Base-by-base conservation (phyloP, 305 asterid genomes). In the Vinca major region DNA sequence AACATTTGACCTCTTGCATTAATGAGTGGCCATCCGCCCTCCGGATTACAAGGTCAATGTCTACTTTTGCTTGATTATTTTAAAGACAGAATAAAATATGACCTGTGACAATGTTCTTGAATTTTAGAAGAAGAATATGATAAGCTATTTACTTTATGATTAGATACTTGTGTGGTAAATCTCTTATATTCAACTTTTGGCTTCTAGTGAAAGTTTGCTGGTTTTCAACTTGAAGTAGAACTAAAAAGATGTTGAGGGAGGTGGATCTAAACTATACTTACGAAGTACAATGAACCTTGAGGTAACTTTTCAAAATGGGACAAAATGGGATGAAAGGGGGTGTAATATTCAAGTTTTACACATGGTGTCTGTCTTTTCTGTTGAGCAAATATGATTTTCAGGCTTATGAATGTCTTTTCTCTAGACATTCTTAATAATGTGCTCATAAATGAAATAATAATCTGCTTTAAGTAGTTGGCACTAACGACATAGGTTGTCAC, bases 401-500 rank as follows among this genome's bases (percentile, higher is more conserved):
- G 26, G 44, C 67, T 47, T 51, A 5, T 33, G 48, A 57, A 7
- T 50, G 21, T 54, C 51, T 40, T 13, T 20, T 50, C 26, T 70
- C 8, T 49, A 19, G 48, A 60, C 10, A 48, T 61, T 63, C 40
- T 39, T 44, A 10, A 4, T 45, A 58, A 8, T 19, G 48, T 43
- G 40, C 53, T 2, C 10, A 12, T 48, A 3, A 10, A 0, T 14
- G 10, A 60, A 8, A 7, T 44, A 8, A 7, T 44, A 33, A 6
- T 50, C 53, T 51, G 16, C 43, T 66, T 4, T 20, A 10, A 47
- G 13, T 20, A 40, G 17, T 21, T 67, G 71, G 45, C 7, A 19
- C 51, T 73, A 14, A 41, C 43, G 13, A 7, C 37, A 26, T 40
- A 49, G 5, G 14, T 21, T 67, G 56, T 19, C 45, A 36, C 80